Evolutionary conservation across 345 rosid genomes (phyloP).

Genomic region (Heritiera fomes): DNA sequence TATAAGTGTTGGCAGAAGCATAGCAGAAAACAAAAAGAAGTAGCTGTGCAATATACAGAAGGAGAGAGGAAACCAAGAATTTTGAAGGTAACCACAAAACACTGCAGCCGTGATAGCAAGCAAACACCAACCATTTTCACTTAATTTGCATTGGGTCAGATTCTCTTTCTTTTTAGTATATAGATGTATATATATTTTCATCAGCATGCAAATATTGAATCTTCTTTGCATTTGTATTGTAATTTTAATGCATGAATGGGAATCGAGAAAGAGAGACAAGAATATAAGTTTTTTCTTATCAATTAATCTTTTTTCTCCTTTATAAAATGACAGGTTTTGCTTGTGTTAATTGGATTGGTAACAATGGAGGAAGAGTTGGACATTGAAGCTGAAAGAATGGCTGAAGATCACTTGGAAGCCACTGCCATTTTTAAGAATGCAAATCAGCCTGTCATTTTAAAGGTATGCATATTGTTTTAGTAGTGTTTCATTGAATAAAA

Average conservation of each 20-base stretch:
- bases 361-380: slow-evolving; percentile 11
- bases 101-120: neutral
- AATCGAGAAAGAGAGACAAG: neutral
- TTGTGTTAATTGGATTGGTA: neutral
- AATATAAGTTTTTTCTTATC: neutral
- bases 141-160: neutral
- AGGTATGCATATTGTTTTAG: slow-evolving; percentile 4
- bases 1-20: neutral
- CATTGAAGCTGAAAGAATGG: slow-evolving; percentile 4
- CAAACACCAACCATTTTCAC: neutral
- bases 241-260: neutral
- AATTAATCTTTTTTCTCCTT: neutral
- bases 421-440: slow-evolving; percentile 15
- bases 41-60: neutral
- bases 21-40: neutral
- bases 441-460: slow-evolving; percentile 23
- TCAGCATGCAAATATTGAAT: neutral
- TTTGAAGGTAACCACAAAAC: neutral
- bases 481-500: neutral
- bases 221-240: neutral
- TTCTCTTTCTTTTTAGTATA: neutral
- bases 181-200: neutral
- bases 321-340: neutral
- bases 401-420: slow-evolving; percentile 1
- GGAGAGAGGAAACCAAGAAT: neutral